These are phyloP conservation scores for Erythrophleum fordii DNA, from an alignment of 306 rosid species.

Conservation along the genomic window DNA sequence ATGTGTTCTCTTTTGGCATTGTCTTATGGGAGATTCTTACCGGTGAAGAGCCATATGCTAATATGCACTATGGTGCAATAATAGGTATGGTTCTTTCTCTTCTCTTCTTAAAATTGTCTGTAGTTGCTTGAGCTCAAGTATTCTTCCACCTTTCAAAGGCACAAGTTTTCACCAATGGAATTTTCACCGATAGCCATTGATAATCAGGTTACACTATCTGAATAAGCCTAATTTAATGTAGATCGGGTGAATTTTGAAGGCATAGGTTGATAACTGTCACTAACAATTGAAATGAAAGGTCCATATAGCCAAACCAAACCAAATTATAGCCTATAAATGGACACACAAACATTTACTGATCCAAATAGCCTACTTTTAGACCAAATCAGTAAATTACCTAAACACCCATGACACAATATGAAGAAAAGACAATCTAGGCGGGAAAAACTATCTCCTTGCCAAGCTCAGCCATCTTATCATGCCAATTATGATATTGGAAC, in stretches of 20 bases:
- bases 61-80: constrained; percentile 97
- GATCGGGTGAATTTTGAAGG: background rate
- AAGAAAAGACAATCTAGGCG: background rate
- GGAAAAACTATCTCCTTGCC: background rate
- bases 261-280: background rate
- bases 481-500: background rate
- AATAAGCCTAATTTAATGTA: background rate
- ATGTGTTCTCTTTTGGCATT: constrained; percentile 90
- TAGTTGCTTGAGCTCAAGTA: background rate
- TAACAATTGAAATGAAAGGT: background rate
- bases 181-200: background rate
- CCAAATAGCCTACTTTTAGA: background rate
- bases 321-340: background rate
- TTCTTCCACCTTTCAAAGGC: constrained; percentile 24
- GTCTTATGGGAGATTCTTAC: constrained; percentile 97
- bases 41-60: constrained; percentile 94
- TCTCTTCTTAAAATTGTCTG: constrained; percentile 3
- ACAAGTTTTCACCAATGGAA: constrained; percentile 14
- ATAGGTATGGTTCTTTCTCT: constrained; percentile 58
- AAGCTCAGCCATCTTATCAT: background rate
- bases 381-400: background rate
- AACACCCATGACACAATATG: background rate
- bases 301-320: background rate
- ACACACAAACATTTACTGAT: background rate
- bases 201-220: background rate